Evolutionary conservation across 352 stramenopile genomes (phyloP), one percentile per base, ranked within the genome.

Genomic region (Hyaloperonospora arabidopsidis): DNA sequence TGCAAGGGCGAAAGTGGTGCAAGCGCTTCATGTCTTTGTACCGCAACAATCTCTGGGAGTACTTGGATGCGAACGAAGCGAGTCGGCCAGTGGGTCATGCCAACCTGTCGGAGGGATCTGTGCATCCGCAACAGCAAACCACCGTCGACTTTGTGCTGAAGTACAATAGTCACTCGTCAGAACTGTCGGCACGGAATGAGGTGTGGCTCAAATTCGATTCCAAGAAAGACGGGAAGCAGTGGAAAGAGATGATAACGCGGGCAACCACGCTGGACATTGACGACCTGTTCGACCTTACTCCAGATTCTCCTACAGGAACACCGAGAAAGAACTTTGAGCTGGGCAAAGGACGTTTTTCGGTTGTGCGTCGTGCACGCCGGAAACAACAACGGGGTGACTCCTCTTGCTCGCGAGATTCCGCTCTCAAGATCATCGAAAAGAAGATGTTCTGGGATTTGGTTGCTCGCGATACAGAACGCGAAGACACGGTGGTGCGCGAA

Each of bases 351-450:
- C 76, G 82, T 0, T 92, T 92, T 45, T 86, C 82, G 1, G 66
- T 82, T n/a, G 82, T 92, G 13, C 70, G 79, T 14, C 73, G 75
- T 25, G 76, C 76, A 6, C 59, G 79, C 18, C 47, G 76, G 25
- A 78, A 74, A 63, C 51, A 60, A 29, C 38, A 18, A 4, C 29
- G 17, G 45, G 54, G 62, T 10, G 49, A 59, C 10, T 35, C 47
- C 1, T 47, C 41, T 45, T 32, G 40, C 17, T 47, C 59, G 21
- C 46, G 72, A 18, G 83, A 88, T 57, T 96, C 84, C 47, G 87
- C 87, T 28, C 60, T 95, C 13, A 94, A 95, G 52, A 91, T 98
- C 54, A 88, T 98, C 29, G 95, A 98, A 67, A 96, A 98, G 59
- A 76, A 75, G 40, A 66, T 82, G 22, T 93, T 93, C 55, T 90